Evolutionary conservation across 2,329 filamentous ascomycete species (phyloP), one percentile per base, ranked within the genome.

Genomic region (Dendryphion nanum): DNA sequence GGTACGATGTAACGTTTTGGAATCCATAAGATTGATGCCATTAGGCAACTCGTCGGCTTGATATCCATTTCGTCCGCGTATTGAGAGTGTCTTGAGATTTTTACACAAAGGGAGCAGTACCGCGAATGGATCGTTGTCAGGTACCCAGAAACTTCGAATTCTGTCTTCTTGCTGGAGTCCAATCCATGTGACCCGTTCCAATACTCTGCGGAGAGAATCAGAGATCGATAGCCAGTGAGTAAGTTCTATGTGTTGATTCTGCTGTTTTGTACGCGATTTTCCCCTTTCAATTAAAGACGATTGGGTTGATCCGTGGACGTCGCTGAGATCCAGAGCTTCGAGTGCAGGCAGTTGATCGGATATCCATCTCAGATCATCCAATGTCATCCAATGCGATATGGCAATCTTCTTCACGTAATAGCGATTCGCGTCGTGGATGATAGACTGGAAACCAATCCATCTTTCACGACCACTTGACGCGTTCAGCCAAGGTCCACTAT

Each of bases 351-450:
- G 36, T 6, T 43, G 40, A 7, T 26, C 23, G 6, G 37, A 36
- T 24, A 58, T 52, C 53, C 53, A 61, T 3, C 21, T 13, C 13
- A 56, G 14, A 40, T 61, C 55, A 2, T 41, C 26, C 7, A 16
- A 13, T 5, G 29, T 39, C 57, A 61, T 59, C 53, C 54, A 59
- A 23, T 36, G 41, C 7, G 54, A 44, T 5, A 58, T 38, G 4
- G 57, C 55, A 33, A 59, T 55, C 17, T 37, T 37, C 24, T 47
- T 51, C 6, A 58, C 55, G 34, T 40, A 46, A 7, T 32, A 23
- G n/a, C 26, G 15, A n/a, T 44, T 45, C n/a, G 32, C 17, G 5
- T 16, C 33, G 10, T 40, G 20, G 8, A 51, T 35, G 4, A 13
- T 18, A 4, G 3, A 15, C 30, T 47, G 47, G 29, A 60, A 60